Percentiles rank a stretch among this genome's conserved stretches.
phyloP scores from a whole-genome alignment of 768 basidiomycete species.

The Collybia sp. region DNA sequence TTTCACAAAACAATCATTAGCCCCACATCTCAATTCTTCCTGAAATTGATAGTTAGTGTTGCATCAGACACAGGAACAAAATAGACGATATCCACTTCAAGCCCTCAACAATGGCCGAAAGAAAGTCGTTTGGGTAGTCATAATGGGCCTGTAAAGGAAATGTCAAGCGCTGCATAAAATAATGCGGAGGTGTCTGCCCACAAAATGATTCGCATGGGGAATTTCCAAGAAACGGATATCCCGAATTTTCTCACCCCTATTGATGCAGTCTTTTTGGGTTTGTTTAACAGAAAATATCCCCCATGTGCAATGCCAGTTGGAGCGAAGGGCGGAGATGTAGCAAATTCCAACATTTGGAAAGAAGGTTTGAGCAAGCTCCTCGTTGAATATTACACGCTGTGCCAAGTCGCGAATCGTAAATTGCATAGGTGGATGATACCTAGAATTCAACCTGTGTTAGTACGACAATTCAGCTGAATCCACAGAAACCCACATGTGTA shows the following conservation, averaged over 20 bases:
- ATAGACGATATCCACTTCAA: too few species aligned
- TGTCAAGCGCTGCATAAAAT: neutral
- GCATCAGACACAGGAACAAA: too few species aligned
- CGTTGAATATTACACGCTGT: constrained; percentile 16
- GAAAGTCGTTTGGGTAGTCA: too few species aligned
- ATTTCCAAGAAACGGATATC: constrained; percentile 17
- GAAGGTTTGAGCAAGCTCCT: constrained; percentile 7
- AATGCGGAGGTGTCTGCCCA: constrained; percentile 10
- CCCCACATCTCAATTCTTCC: too few species aligned
- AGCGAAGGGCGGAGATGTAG: constrained; percentile 13
- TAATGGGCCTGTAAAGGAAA: neutral
- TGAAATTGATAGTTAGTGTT: too few species aligned
- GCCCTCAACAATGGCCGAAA: too few species aligned
- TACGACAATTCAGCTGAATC: neutral
- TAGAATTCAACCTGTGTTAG: constrained; percentile 2
- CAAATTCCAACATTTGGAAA: constrained; percentile 18
- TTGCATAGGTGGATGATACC: constrained; percentile 18
- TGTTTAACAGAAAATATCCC: constrained; percentile 12
- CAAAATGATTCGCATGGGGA: constrained; percentile 29
- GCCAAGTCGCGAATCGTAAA: constrained; percentile 9
- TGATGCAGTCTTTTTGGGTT: constrained; percentile 12
- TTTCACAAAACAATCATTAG: too few species aligned
- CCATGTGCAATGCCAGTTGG: constrained; percentile 20
- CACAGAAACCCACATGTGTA: constrained; percentile 12
- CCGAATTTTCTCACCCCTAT: constrained; percentile 14